Evolutionary conservation across 2,329 filamentous ascomycete genomes (phyloP), one percentile per base, ranked within the genome.

Genomic region (Neocucurbitaria cava): DNA sequence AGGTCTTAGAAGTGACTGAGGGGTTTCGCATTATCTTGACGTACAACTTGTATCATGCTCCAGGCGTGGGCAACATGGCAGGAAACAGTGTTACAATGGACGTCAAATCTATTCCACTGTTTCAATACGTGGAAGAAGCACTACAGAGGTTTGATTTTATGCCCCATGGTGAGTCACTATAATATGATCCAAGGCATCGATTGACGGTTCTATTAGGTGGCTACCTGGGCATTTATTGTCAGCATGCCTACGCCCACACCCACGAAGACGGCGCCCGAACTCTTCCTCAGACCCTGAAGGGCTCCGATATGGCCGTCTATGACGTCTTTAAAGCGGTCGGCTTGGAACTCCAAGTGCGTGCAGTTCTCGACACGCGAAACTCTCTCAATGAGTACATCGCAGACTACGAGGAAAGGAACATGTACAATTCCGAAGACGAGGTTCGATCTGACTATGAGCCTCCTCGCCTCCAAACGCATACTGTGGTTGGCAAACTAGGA

Each of bases 11-110:
- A 13, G 78, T 88, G 5, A 81, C 71, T 0, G 59, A 70, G 1
- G 84, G 85, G 0, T 77, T 87, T 52, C 80, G 83, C 0, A 56
- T 88, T 15, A 61, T 61, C 0, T 65, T 88, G 20, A 87, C 84
- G 0, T 87, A 88, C 71, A 87, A 87, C 36, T 51, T 88, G 1
- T 85, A 41, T 24, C 9, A 41, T 41, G 39, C 21, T 24, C 23
- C 23, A 3, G n/a, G 23, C 8, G 72, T 20, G 71, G 76, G 4
- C 64, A 63, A 71, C 13, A 65, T 72, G 6, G 62, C 59, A 45
- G 68, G 56, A 9, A 46, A 54, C 4, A 44, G 51, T 20, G 39
- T 49, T 7, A 54, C 40, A n/a, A 61, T 78, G 31, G 69, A 79
- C 49, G 64, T 74, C 5, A 59, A 61, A 3, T 52, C 64, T 1